Conservation (phyloP, 768 basidiomycete species). For the Hygrophorus pudorinus region DNA sequence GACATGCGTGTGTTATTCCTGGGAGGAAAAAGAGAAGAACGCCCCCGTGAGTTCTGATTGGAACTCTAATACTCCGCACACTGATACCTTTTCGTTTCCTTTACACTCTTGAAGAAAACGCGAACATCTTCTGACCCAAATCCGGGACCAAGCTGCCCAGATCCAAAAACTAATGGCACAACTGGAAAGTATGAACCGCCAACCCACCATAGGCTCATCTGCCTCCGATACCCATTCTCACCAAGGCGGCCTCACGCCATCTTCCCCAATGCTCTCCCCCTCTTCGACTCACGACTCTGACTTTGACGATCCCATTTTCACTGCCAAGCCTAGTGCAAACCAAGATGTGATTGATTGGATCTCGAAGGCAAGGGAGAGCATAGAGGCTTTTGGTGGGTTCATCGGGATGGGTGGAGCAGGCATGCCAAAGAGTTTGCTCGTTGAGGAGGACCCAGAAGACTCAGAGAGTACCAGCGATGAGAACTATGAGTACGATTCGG, state of each 20-base stretch:
- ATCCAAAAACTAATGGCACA: conserved; percentile 65
- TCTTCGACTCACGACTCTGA: conserved; percentile 12
- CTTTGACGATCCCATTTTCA: conserved; percentile 28
- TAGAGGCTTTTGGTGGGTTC: conserved; percentile 58
- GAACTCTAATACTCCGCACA: background rate
- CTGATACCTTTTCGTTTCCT: background rate
- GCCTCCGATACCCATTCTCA: conserved; percentile 10
- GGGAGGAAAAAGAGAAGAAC: conserved; percentile 73
- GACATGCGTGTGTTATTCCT: conserved; percentile 70
- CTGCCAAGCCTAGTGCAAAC: conserved; percentile 21
- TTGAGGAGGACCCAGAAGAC: conserved; percentile 38
- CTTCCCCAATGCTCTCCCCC: conserved; percentile 8
- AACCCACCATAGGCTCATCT: no score
- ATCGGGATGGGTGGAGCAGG: conserved; percentile 52
- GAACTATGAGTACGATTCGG: conserved; percentile 24
- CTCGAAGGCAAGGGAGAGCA: conserved; percentile 56
- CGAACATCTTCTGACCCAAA: conserved; percentile 68
- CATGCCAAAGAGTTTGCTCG: conserved; percentile 40
- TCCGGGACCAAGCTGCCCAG: conserved; percentile 62
- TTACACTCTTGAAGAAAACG: conserved; percentile 45
- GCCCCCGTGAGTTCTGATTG: conserved; percentile 50
- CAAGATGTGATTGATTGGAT: conserved; percentile 65
- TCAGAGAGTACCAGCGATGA: conserved; percentile 30
- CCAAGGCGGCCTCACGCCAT: conserved; percentile 3
- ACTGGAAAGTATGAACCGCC: conserved; percentile 32